phyloP scores from a whole-genome alignment of 495 filamentous ascomycete genomes.

The Hypoxylon intermedium region DNA sequence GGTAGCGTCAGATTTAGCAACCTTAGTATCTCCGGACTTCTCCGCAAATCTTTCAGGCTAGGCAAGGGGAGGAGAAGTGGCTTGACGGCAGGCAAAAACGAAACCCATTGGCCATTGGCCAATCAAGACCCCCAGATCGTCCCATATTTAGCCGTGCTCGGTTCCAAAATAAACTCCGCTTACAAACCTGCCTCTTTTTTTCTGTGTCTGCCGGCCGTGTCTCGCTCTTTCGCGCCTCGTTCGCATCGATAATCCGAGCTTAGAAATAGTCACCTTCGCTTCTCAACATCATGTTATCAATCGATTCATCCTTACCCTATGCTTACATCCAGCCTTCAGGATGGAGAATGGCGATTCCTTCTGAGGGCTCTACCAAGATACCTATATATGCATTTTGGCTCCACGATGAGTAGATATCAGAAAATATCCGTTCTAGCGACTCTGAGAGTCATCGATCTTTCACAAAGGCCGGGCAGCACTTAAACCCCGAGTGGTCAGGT shows the following conservation, averaged over 20 bases:
- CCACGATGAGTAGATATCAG: too few relatives aligned
- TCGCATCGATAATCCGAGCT: conserved; percentile 18
- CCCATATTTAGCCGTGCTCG: conserved; percentile 32
- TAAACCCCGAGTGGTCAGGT: conserved; percentile 3
- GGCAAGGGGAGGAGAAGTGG: background rate
- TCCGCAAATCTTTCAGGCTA: too few relatives aligned
- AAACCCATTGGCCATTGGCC: background rate
- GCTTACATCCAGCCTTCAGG: too few relatives aligned
- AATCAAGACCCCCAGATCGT: conserved; percentile 3
- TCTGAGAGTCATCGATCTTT: conserved; percentile 11
- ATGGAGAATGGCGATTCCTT: background rate
- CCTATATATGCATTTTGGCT: too few relatives aligned
- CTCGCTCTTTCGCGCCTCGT: conserved; percentile 24
- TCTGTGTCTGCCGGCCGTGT: background rate
- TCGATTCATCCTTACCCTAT: too few relatives aligned
- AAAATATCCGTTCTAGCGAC: background rate
- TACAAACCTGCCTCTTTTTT: conserved; percentile 1
- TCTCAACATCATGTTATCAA: background rate
- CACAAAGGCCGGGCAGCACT: too few relatives aligned
- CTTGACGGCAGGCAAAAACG: conserved; percentile 4
- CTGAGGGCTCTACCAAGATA: too few relatives aligned
- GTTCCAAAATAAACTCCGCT: conserved; percentile 28
- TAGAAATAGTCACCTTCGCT: conserved; percentile 25
- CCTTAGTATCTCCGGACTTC: too few relatives aligned
- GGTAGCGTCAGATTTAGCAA: too few relatives aligned